phyloP scores from a whole-genome alignment of 352 stramenopile species.

The Salisapilia sapeloensis region DNA sequence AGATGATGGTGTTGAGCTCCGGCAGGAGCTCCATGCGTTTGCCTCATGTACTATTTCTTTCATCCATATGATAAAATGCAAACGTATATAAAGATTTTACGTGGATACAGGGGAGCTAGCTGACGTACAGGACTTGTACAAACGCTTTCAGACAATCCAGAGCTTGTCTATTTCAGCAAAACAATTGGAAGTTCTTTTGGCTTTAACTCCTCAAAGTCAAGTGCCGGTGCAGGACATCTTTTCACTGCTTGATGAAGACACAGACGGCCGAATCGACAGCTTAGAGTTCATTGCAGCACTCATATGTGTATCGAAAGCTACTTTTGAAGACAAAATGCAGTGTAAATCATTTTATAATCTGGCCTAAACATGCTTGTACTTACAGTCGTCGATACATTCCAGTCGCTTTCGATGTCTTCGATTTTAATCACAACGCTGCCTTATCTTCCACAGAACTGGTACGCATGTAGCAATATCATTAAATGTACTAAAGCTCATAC shows the following conservation, averaged over 20 bases:
- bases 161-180: slow-evolving; percentile 55
- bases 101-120: slow-evolving; percentile 28
- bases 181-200: slow-evolving; percentile 53
- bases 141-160: slow-evolving; percentile 54
- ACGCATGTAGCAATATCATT: slow-evolving; percentile 1
- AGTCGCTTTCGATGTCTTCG: slow-evolving; percentile 64
- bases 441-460: slow-evolving; percentile 58
- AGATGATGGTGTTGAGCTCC: slow-evolving; percentile 41
- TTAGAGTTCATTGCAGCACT: slow-evolving; percentile 60
- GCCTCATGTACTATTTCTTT: slow-evolving; percentile 26
- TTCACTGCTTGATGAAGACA: slow-evolving; percentile 45
- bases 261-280: slow-evolving; percentile 60
- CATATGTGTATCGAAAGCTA: slow-evolving; percentile 44
- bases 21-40: slow-evolving; percentile 62
- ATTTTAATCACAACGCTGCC: slow-evolving; percentile 66
- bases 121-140: slow-evolving; percentile 41
- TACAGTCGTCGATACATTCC: not conserved
- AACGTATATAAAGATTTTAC: no score
- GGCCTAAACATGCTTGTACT: not conserved
- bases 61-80: not conserved
- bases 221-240: slow-evolving; percentile 59
- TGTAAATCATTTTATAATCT: slow-evolving; percentile 24
- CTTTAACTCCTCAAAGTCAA: slow-evolving; percentile 38
- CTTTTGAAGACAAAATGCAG: slow-evolving; percentile 64
- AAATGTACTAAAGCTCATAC: not conserved